Evolutionary conservation across 164 flowering plant genomes (phyloP), one percentile per base, ranked within the genome.

Genomic region (Chimonanthus salicifolius): DNA sequence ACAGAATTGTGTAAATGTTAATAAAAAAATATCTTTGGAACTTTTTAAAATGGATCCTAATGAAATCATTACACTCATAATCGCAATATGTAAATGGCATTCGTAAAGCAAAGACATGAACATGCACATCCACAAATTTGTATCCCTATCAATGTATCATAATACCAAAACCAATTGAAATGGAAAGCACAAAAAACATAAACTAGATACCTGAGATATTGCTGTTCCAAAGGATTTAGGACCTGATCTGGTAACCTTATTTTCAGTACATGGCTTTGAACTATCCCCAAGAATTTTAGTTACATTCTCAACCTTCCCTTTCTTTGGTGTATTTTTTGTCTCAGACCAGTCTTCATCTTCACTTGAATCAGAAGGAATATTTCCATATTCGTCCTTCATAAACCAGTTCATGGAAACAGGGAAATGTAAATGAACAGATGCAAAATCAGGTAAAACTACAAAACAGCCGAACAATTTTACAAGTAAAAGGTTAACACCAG

Each of bases 321-420:
- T 85, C 68, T 79, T 81, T 66, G 80, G 80, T 43, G 77, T 60
- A 43, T 62, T 74, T 33, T 33, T 33, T 74, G 68, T 66, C 50
- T 82, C 90, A 63, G 62, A 73, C 88, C 85, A 88, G 58, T 85
- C 90, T 71, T 91, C 95, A 80, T 94, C 97, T 76, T 94, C 97
- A 81, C 97, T 94, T 77, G 97, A 91, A 78, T 85, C 86, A 64
- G 90, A 82, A 70, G 91, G 65, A 72, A 20, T 74, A 78, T 87
- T 83, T 74, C 87, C 90, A 75, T 86, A 92, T 67, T 86, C 74
- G 79, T 94, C 99, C 99, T 94, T 66, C 49, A 80, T 54, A 72
- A 71, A 68, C 64, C 5, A 66, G 66, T 9, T 16, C 21, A 63
- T 4, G 4, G 7, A 21, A 6, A 44, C 9, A 44, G 45, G n/a